phyloP scores from a whole-genome alignment of 2,329 filamentous ascomycete genomes.

The Drechslera avenae region DNA sequence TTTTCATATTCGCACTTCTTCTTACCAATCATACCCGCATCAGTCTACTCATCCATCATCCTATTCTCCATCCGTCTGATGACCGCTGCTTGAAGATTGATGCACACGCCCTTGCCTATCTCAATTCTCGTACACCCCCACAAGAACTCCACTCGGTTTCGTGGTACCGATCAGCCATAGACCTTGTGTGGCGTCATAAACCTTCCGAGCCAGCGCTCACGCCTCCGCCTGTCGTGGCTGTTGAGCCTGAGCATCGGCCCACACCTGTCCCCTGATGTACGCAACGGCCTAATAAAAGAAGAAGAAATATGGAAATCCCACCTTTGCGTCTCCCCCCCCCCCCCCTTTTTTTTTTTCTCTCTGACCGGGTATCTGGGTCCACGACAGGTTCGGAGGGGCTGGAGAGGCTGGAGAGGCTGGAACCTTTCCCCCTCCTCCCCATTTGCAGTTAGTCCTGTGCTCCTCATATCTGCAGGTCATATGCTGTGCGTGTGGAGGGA shows the following conservation, averaged over 20 bases:
- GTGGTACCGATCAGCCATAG: neutral
- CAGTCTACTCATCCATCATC: no score
- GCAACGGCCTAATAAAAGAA: no score
- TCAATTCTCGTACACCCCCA: neutral
- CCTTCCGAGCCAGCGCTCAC: neutral
- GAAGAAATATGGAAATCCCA: neutral
- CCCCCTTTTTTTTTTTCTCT: neutral
- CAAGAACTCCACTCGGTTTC: neutral
- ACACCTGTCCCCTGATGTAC: no score
- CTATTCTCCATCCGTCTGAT: neutral
- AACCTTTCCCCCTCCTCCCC: neutral
- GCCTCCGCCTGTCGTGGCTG: slow-evolving; percentile 7
- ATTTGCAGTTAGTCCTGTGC: neutral
- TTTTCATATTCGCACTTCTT: neutral
- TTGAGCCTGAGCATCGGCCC: slow-evolving; percentile 2
- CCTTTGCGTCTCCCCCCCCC: neutral
- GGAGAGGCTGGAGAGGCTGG: neutral
- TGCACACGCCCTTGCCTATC: no score
- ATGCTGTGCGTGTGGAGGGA: slow-evolving; percentile 1
- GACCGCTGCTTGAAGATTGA: neutral
- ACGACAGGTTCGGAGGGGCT: neutral
- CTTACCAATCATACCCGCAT: neutral
- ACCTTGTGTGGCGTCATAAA: slow-evolving; percentile 9
- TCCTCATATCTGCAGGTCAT: neutral
- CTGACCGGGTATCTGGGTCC: neutral